These are phyloP conservation scores for Lipomyces orientalis DNA, from an alignment of 805 yeast species.

Conservation along the genomic window DNA sequence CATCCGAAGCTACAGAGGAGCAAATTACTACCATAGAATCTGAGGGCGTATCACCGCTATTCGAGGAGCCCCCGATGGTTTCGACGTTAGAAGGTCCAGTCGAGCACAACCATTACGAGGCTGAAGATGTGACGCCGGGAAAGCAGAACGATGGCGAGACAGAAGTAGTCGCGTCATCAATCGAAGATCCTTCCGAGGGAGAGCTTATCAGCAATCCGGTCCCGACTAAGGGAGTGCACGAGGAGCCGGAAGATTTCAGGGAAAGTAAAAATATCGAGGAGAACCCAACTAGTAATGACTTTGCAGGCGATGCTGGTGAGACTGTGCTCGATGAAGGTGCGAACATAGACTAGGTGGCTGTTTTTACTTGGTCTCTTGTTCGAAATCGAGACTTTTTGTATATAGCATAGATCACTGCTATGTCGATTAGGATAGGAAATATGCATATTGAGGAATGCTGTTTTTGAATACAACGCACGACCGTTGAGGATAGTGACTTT, in stretches of 20 bases:
- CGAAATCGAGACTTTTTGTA: neutral
- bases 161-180: neutral
- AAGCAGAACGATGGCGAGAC: neutral
- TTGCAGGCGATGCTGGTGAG: neutral
- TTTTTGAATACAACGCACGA: no score
- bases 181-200: neutral
- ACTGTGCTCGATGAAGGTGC: neutral
- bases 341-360: neutral
- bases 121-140: conserved; percentile 5
- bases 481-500: no score
- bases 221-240: neutral
- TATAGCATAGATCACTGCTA: neutral
- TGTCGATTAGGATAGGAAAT: no score
- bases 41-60: neutral
- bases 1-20: neutral
- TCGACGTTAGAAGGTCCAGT: neutral
- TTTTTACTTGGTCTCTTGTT: neutral
- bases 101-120: neutral
- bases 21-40: neutral
- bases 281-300: neutral
- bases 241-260: neutral
- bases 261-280: neutral
- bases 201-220: neutral
- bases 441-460: neutral
- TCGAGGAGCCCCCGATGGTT: neutral